Base-by-base conservation (phyloP, 2,329 filamentous ascomycete genomes). In the Penicillium palitans region DNA sequence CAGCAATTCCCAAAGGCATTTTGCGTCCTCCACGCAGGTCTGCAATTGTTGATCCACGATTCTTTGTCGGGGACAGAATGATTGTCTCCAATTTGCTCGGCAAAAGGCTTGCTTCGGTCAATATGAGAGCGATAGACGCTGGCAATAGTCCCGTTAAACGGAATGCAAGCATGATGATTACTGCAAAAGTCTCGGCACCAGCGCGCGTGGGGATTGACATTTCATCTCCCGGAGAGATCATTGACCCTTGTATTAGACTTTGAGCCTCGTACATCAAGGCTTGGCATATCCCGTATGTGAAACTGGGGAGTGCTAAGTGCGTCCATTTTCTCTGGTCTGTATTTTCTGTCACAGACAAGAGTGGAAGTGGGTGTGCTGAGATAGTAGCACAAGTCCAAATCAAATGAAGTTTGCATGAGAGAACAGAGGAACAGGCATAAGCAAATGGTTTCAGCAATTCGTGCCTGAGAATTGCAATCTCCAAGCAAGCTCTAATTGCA, bases 141-240 rank as follows among this genome's bases (percentile, higher is more conserved):
- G 54, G 46, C 1, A 50, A n/a, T 15, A 51, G 7, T 8, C 27
- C 37, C 0, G 51, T 6, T 3, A 51, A 45, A 29, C 39, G 54
- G 7, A 51, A 44, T 24, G 29, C 40, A 56, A 56, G 29, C 27
- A 51, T 51, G n/a, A 56, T 19, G 17, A 56, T 33, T 17, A 40
- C 46, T 17, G 39, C 46, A 12, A 44, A 15, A 9, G 40, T 29
- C 25, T 51, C 54, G 2, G 17, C 39, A 17, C 27, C 12, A 8
- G 46, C 54, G 9, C 46, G 46, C n/a, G 7, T 44, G 37, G 35
- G 17, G 4, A 29, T 19, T 31, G 10, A 27, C 10, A 31, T 13
- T 31, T 21, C 37, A 13, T 12, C 46, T 2, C 6, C 2, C 4
- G 17, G 4, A 40, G 17, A 24, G 2, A 35, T 35, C 19, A 21